Evolutionary conservation across 176 grass and related monocot genomes (phyloP), one percentile per base, ranked within the genome.

Genomic region (Thalia dealbata): DNA sequence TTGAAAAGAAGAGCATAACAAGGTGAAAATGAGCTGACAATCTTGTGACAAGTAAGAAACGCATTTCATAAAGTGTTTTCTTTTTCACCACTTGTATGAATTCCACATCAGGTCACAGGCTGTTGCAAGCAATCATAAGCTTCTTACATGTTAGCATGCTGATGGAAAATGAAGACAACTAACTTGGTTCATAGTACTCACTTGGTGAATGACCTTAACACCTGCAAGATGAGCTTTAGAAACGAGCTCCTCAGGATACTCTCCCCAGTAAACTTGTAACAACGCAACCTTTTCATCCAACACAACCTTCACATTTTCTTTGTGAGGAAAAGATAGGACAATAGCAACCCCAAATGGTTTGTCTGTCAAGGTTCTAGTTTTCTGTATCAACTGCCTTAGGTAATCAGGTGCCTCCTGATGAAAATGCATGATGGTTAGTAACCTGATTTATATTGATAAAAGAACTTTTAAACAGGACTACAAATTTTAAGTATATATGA

Each of bases 141-240:
- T 23, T 19, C 25, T 14, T 14, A 28, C 4, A 64, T 64, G 23
- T 0, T 64, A 26, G 14, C 35, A 46, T 27, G 2, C 23, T 27
- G 25, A 30, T 63, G 23, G 21, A 48, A 10, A 48, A 75, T 75
- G 46, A 19, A 46, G 35, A 61, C 30, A 46, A 2, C 23, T 9
- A 61, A 46, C 7, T 75, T 1, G 19, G 32, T 38, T 7, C 42
- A 56, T 18, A 5, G 0, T 14, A 79, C 81, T 75, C 56, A 97
- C 93, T 82, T 97, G 93, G 84, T 97, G 93, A 67, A 97, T 78
- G 73, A 97, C 87, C 82, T 88, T 92, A 48, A 88, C 89, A 9
- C 89, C 93, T 27, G 93, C 89, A 59, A 73, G 80, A 78, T 97
- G 93, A 67, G 81, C 89, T 82, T 92, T 50, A 22, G 87, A 85